Base-by-base conservation (phyloP, 1,284 basidiomycete species). In the Naganishia albida region DNA sequence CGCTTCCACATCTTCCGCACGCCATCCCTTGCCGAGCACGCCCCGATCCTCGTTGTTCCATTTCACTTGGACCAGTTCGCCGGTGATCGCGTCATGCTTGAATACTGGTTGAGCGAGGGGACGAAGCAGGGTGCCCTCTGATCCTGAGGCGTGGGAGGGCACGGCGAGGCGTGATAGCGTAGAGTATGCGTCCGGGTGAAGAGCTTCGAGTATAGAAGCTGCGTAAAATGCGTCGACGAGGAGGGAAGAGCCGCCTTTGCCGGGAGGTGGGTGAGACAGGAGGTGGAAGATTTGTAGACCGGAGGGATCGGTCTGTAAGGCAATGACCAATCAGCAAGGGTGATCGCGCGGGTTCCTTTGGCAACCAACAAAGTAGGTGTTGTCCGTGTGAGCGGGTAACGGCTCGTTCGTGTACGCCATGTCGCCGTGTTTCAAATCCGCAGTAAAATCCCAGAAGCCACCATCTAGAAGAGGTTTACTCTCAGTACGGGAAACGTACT, bases 11-110 rank as follows among this genome's bases (percentile, higher is more conserved):
- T 85, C 73, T 8, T 81, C 81, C 0, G 85, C 79, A 8, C 65
- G 82, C 82, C 71, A 92, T 65, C 72, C 83, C 18, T 51, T 54
- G 0, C 78, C 80, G 0, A 95, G 83, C 0, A 88, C 88, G 67
- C 90, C 92, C 53, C 95, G 82, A 77, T 99, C 95, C 72, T 95
- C 91, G 68, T 93, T 95, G 75, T 98, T 99, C 90, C 93, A 98
- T 48, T 94, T 80, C 15, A 97, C 88, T 69, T 91, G 87, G 1
- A 83, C 77, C 0, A 98, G 82, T 62, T 87, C 85, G 0, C 87
- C 87, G 6, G 83, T 83, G 2, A 77, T 66, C 0, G 77, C 70
- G 67, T 90, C 86, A 72, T 92, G 88, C n/a, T 82, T 81, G 44
- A 82, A 72, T 0, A 89, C 82, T 0, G 92, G 89, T 64, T 75